Base-by-base conservation (phyloP, 768 basidiomycete genomes). In the Astraeus odoratus region DNA sequence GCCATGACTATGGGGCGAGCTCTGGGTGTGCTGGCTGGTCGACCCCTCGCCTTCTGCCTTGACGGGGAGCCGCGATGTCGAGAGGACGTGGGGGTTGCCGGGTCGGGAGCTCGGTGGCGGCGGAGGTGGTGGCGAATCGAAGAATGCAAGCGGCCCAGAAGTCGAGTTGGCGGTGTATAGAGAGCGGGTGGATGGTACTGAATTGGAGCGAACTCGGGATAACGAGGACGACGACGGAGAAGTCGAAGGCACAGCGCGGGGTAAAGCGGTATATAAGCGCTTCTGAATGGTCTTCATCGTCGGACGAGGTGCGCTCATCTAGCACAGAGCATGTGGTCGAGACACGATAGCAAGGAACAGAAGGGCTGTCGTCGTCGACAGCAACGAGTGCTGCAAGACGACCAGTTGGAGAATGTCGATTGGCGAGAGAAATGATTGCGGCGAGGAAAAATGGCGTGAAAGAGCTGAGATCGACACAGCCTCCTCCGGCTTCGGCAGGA, bases 271-370 rank as follows among this genome's bases (percentile, higher is more conserved):
- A 52, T 68, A 74, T 34, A 78, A 59, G n/a, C 75, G 71, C 54
- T 76, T 78, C 50, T 72, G 72, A 20, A 76, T 67, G 20, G 70
- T 69, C 63, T 71, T 71, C 67, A 73, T 74, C 51, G 72, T 66
- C 39, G 66, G 59, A 16, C 65, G 63, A 2, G 67, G 67, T 40
- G 65, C 53, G 27, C 60, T 61, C 67, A 70, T 70, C 15, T 41
- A 38, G 40, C 26, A 22, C 29, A 16, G 19, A 18, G 12, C 30
- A 30, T 35, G 16, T 19, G 34, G 19, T 18, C 18, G 12, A 34
- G 33, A 15, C 18, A 16, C 8, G 31, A 33, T 16, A 30, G n/a
- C n/a, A n/a, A n/a, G n/a, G n/a, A n/a, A n/a, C n/a, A n/a, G n/a
- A n/a, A n/a, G n/a, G n/a, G n/a, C n/a, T n/a, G n/a, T n/a, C n/a